Conservation (phyloP, 148 eudicot genomes). For the Silene conica region DNA sequence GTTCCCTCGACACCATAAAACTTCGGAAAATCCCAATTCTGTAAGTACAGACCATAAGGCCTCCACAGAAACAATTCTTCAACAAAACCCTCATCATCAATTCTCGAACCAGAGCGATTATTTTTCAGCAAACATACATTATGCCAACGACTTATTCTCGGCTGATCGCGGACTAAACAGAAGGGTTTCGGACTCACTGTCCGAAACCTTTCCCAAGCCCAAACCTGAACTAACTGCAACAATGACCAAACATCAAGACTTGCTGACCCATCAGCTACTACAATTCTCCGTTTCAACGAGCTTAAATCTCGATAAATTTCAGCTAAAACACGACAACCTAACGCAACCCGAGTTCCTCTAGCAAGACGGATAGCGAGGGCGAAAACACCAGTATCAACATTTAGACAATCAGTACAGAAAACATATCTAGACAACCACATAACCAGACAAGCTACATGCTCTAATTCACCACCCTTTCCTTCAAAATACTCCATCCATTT, state of each 20-base stretch:
- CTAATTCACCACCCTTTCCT: constrained; percentile 20
- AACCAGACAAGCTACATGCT: constrained; percentile 29
- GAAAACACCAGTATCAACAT: constrained; percentile 8
- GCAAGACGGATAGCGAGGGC: constrained; percentile 26
- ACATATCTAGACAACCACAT: constrained; percentile 38
- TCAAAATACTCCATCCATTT: constrained; percentile 29
- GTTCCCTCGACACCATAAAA: constrained; percentile 19
- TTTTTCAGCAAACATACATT: background rate
- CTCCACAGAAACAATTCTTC: constrained; percentile 32
- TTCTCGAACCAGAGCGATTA: background rate
- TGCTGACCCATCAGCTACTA: background rate
- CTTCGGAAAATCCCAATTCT: constrained; percentile 20
- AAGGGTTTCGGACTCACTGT: constrained; percentile 17
- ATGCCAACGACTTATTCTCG: constrained; percentile 33
- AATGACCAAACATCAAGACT: constrained; percentile 17
- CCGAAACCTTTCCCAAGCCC: constrained; percentile 55
- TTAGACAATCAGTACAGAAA: background rate
- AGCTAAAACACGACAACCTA: constrained; percentile 33
- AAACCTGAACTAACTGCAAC: constrained; percentile 45
- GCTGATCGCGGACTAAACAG: constrained; percentile 2
- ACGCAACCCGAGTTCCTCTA: constrained; percentile 18
- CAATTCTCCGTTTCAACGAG: constrained; percentile 13
- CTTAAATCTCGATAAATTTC: constrained; percentile 31
- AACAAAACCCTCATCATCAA: constrained; percentile 11
- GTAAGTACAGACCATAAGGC: constrained; percentile 27